phyloP scores from a whole-genome alignment of 83 land plant species.

The Picea abies region DNA sequence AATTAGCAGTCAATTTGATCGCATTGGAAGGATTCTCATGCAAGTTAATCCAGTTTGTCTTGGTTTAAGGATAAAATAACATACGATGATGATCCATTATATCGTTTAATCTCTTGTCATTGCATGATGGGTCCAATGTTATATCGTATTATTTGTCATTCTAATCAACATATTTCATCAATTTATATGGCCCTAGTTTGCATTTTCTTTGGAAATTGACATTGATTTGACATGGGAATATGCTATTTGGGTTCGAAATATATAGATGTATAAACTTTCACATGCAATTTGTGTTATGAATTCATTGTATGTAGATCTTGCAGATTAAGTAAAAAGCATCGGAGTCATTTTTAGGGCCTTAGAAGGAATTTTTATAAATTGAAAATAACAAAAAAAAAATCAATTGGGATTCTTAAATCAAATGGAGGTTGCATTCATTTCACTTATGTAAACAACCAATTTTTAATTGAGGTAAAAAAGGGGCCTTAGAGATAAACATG shows the following conservation, averaged over 20 bases:
- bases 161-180: not conserved
- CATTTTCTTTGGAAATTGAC: not conserved
- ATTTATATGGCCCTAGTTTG: not conserved
- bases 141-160: not conserved
- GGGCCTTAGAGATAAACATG: too few relatives aligned
- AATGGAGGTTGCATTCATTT: too few relatives aligned
- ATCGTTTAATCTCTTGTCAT: too few relatives aligned
- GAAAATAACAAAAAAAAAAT: too few relatives aligned
- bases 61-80: too few relatives aligned
- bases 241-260: not conserved
- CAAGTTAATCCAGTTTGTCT: not conserved
- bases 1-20: not conserved
- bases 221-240: not conserved
- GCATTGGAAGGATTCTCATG: not conserved
- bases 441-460: too few relatives aligned
- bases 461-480: too few relatives aligned
- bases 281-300: not conserved
- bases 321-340: not conserved
- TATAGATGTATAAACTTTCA: not conserved
- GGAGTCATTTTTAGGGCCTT: not conserved
- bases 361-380: not conserved
- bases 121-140: not conserved
- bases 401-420: too few relatives aligned
- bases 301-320: constrained; percentile 6
- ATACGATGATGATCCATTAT: not conserved